phyloP scores from a whole-genome alignment of 352 stramenopile genomes.

The Phytopythium litorale region DNA sequence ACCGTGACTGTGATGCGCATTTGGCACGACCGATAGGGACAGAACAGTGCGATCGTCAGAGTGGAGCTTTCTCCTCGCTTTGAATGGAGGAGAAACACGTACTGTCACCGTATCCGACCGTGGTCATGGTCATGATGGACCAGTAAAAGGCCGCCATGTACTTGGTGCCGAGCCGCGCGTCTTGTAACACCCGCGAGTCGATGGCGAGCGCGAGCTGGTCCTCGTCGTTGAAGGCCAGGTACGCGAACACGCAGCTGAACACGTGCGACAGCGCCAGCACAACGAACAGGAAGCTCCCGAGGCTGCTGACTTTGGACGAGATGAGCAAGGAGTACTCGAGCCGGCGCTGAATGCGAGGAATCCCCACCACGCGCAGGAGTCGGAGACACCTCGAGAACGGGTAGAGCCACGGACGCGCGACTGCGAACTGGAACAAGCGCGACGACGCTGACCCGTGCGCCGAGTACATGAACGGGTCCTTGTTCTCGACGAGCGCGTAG shows the following conservation, averaged over 20 bases:
- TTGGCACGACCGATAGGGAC: not conserved
- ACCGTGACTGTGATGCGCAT: conserved; percentile 42
- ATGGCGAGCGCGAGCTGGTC: conserved; percentile 45
- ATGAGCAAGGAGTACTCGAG: conserved; percentile 76
- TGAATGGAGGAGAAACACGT: conserved; percentile 13
- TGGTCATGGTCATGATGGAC: conserved; percentile 87
- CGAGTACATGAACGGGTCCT: conserved; percentile 18
- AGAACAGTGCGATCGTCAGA: not conserved
- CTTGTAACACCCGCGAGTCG: conserved; percentile 34
- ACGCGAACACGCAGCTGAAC: conserved; percentile 78
- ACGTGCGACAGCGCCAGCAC: conserved; percentile 75
- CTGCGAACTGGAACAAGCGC: conserved; percentile 22
- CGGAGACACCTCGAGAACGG: conserved; percentile 43
- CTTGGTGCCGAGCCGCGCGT: conserved; percentile 48
- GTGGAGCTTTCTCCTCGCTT: not conserved
- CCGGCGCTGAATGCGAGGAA: conserved; percentile 51
- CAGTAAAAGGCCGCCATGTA: conserved; percentile 84
- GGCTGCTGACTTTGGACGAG: conserved; percentile 69
- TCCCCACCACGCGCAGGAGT: conserved; percentile 43
- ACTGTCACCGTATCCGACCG: conserved; percentile 76
- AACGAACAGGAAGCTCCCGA: conserved; percentile 69
- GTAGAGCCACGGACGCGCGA: conserved; percentile 32
- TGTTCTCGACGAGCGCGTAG: conserved; percentile 42
- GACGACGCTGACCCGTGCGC: conserved; percentile 7
- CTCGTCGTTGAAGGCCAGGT: conserved; percentile 57